Evolutionary conservation across 2,329 filamentous ascomycete genomes (phyloP), one percentile per base, ranked within the genome.

Genomic region (Aspergillus ochraceoroseus): DNA sequence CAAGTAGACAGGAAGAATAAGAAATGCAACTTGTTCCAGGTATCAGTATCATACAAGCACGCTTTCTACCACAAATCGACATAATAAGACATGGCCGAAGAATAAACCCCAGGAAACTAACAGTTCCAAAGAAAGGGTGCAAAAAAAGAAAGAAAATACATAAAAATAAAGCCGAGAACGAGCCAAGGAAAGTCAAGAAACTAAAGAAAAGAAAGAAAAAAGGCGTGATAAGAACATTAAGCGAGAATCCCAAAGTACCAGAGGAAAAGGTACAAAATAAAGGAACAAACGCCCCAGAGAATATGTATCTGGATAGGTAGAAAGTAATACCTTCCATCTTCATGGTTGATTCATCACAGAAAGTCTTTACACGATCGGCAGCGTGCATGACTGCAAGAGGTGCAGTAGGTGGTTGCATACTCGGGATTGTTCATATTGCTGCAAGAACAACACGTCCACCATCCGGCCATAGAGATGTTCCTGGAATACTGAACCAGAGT

Each of bases 401-500:
- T n/a, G 23, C 20, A 25, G 6, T 9, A 26, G 29, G 7, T 3
- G 14, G 5, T 7, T 11, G 26, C 26, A 14, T n/a, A n/a, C n/a
- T n/a, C 41, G 1, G 56, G 54, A 12, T 57, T 58, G 40, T 47
- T 50, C 13, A 43, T 9, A 3, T 32, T 32, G 0, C 12, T 1
- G 28, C 57, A 62, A 1, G 5, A 0, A 28, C 52, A 58, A 48
- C 59, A 62, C 0, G 8, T 20, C 58, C 57, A 58, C 47, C 51
- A 54, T 7, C 42, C 38, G 4, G 17, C 12, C 44, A 40, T 48
- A 7, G 41, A 26, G 11, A 19, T 43, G 19, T 17, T 30, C 20
- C 30, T 8, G 32, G 30, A 12, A 14, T 18, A 7, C n/a, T 38
- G 15, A 9, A 4, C 1, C 13, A 7, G 7, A 34, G 20, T 2